Conservation (phyloP, 495 filamentous ascomycete genomes). For the Cetradonia linearis region DNA sequence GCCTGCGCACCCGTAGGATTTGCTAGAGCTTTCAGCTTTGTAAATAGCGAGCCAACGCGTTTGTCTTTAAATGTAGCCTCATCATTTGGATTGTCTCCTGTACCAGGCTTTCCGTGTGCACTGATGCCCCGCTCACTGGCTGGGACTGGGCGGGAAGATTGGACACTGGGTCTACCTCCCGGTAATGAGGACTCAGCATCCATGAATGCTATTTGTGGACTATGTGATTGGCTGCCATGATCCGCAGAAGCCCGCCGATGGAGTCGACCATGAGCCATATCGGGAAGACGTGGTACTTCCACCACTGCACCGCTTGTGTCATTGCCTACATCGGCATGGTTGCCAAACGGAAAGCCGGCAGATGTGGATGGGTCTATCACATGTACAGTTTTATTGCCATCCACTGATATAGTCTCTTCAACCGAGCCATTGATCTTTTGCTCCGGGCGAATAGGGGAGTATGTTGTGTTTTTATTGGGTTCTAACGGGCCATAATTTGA, state of each 20-base stretch:
- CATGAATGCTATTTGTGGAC: background rate
- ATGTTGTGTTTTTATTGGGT: background rate
- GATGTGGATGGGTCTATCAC: background rate
- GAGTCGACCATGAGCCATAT: background rate
- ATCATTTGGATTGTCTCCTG: slow-evolving; percentile 47
- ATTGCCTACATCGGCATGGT: background rate
- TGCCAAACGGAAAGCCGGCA: slow-evolving; percentile 10
- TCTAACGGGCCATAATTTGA: background rate
- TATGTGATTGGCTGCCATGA: background rate
- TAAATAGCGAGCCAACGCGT: slow-evolving; percentile 53
- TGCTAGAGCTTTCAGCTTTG: slow-evolving; percentile 53
- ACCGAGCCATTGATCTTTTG: background rate
- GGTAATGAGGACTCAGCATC: slow-evolving; percentile 33
- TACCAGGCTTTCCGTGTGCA: slow-evolving; percentile 44
- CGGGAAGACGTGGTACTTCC: background rate
- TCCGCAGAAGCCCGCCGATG: slow-evolving; percentile 2
- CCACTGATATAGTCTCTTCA: background rate
- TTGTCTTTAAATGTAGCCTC: slow-evolving; percentile 40
- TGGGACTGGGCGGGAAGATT: slow-evolving; percentile 48
- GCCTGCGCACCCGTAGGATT: slow-evolving; percentile 32
- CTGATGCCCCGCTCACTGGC: slow-evolving; percentile 35
- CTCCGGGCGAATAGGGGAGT: slow-evolving; percentile 11
- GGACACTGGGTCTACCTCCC: slow-evolving; percentile 49
- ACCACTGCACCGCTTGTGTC: background rate
- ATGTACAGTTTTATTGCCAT: background rate